Conservation (phyloP, 2,329 filamentous ascomycete species). For the Cordyceps tenuipes region DNA sequence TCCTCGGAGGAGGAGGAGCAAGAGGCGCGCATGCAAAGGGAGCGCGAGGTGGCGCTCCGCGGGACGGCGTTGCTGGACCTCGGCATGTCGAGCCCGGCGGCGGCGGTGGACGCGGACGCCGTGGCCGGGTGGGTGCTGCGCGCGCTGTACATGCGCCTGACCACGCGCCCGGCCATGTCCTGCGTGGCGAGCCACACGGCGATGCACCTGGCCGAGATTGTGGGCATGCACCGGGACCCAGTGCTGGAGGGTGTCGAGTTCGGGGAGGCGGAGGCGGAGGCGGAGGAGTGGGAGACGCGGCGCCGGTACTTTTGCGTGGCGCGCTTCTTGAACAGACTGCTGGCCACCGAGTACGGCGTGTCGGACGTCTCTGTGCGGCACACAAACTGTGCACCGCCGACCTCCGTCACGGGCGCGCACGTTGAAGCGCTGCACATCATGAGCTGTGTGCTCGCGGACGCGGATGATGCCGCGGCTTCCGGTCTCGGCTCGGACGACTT, state of each 20-base stretch:
- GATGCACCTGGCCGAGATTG: slow-evolving; percentile 14
- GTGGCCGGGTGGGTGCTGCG: slow-evolving; percentile 15
- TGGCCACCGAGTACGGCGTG: slow-evolving; percentile 14
- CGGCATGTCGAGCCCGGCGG: slow-evolving; percentile 5
- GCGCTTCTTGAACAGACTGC: slow-evolving; percentile 13
- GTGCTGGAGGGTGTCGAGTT: not conserved
- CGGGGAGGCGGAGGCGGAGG: not conserved
- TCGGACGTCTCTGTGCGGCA: slow-evolving; percentile 4
- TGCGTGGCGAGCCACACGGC: slow-evolving; percentile 14
- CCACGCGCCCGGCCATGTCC: slow-evolving; percentile 14
- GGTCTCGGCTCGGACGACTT: slow-evolving; percentile 5
- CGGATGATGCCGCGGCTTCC: not conserved
- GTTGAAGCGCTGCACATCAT: not conserved
- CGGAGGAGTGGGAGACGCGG: slow-evolving; percentile 11
- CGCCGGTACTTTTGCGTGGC: slow-evolving; percentile 13
- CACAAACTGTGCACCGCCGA: not conserved
- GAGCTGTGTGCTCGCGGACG: slow-evolving; percentile 1
- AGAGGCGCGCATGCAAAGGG: too few species aligned
- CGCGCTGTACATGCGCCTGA: slow-evolving; percentile 14
- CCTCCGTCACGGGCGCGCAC: not conserved
- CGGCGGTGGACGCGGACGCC: slow-evolving; percentile 13
- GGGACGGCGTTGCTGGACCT: slow-evolving; percentile 11
- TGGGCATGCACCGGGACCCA: slow-evolving; percentile 14
- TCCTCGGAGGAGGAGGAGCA: not conserved
- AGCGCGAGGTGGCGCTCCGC: slow-evolving; percentile 11